Percentiles rank a stretch among this genome's conserved stretches.
Conservation (phyloP, 805 yeast species). For the Saturnispora gosingensis region DNA sequence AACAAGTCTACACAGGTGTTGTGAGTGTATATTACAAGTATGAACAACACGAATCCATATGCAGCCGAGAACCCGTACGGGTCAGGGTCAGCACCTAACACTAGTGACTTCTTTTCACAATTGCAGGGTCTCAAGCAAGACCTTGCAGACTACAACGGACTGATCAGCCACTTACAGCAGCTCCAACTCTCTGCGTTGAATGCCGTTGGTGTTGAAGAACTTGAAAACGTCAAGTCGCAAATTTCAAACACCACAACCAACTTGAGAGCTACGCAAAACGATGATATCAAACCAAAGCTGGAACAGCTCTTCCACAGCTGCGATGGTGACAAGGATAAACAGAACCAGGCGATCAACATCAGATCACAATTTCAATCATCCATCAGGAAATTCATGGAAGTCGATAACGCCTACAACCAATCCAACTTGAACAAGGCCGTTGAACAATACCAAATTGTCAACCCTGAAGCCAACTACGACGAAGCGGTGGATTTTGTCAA, state of each 20-base stretch:
- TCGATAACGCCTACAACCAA: slow-evolving; percentile 80
- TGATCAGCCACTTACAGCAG: slow-evolving; percentile 59
- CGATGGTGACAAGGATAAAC: slow-evolving; percentile 66
- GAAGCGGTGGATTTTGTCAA: slow-evolving; percentile 82
- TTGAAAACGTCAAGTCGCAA: slow-evolving; percentile 59
- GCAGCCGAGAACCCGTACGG: slow-evolving; percentile 9
- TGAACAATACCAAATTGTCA: slow-evolving; percentile 85
- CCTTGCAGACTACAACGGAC: slow-evolving; percentile 59
- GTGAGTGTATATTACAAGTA: background rate
- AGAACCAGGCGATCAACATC: slow-evolving; percentile 82
- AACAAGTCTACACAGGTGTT: background rate
- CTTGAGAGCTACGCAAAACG: slow-evolving; percentile 65
- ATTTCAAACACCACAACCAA: slow-evolving; percentile 71
- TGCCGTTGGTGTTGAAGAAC: slow-evolving; percentile 64
- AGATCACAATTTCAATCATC: slow-evolving; percentile 77
- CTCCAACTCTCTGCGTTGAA: slow-evolving; percentile 63
- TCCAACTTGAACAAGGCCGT: slow-evolving; percentile 81
- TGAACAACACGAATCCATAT: slow-evolving; percentile 6
- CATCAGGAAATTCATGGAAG: slow-evolving; percentile 77
- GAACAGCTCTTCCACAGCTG: slow-evolving; percentile 67
- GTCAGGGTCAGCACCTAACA: background rate
- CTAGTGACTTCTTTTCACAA: slow-evolving; percentile 52
- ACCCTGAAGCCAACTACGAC: slow-evolving; percentile 73
- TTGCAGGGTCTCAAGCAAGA: slow-evolving; percentile 60
- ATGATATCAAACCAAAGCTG: slow-evolving; percentile 61